Conservation (phyloP, 129 eudicot species). For the Solidago caesia region DNA sequence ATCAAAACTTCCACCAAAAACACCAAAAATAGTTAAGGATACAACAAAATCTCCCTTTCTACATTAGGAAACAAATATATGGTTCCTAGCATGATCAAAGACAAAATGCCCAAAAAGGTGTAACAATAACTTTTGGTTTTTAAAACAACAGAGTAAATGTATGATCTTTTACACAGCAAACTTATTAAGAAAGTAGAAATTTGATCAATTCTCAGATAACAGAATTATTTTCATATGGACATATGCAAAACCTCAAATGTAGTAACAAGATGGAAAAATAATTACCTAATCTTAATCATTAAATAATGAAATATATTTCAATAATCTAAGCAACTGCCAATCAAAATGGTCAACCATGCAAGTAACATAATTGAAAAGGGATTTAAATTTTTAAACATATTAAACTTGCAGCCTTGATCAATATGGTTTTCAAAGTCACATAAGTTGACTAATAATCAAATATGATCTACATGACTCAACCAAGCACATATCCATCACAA, state of each 20-base stretch:
- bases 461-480: not conserved
- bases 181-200: slow-evolving; percentile 16
- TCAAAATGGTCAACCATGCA: not conserved
- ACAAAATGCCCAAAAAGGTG: slow-evolving; percentile 16
- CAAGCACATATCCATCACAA: slow-evolving; percentile 19
- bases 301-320: slow-evolving; percentile 14
- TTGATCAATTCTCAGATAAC: not conserved
- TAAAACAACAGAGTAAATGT: not conserved
- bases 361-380: not conserved
- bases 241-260: slow-evolving; percentile 15
- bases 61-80: not conserved
- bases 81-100: slow-evolving; percentile 11
- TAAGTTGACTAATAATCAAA: not conserved
- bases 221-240: not conserved
- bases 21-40: not conserved
- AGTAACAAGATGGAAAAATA: not conserved
- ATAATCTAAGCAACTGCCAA: slow-evolving; percentile 3
- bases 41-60: not conserved
- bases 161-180: not conserved
- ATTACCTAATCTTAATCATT: not conserved
- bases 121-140: not conserved
- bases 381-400: not conserved
- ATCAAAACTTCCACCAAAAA: not conserved
- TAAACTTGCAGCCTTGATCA: not conserved
- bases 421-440: not conserved